Evolutionary conservation across 1,284 basidiomycete species (phyloP).

Genomic region (Binderoboletus segoi): DNA sequence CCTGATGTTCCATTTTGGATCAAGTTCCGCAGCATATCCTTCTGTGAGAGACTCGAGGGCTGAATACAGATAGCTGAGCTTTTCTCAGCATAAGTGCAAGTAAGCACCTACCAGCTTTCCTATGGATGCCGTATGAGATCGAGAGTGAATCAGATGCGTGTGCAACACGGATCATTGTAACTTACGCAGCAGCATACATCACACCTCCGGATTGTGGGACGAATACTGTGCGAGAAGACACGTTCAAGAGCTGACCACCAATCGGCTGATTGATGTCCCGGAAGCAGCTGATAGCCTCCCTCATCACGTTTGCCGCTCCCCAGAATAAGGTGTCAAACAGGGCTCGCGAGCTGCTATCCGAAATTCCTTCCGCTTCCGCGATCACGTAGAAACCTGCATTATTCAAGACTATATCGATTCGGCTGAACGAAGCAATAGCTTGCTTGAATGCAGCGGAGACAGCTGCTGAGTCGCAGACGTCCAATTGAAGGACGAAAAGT

Average conservation of each 20-base stretch:
- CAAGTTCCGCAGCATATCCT: slow-evolving; percentile 29
- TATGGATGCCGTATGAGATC: neutral
- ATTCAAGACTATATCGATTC: slow-evolving; percentile 39
- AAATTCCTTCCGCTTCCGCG: slow-evolving; percentile 31
- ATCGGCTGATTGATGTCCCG: slow-evolving; percentile 29
- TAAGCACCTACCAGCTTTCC: slow-evolving; percentile 25
- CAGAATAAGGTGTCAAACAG: slow-evolving; percentile 39
- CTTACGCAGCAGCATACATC: slow-evolving; percentile 28
- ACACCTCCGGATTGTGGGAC: slow-evolving; percentile 25
- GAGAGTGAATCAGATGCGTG: neutral
- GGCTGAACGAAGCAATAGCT: slow-evolving; percentile 26
- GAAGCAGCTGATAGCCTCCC: slow-evolving; percentile 30
- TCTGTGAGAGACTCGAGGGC: slow-evolving; percentile 32
- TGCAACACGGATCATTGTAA: neutral
- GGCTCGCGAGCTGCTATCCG: slow-evolving; percentile 28
- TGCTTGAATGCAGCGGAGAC: slow-evolving; percentile 29
- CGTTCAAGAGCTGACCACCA: slow-evolving; percentile 28
- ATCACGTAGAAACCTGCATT: slow-evolving; percentile 36
- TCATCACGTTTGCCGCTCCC: slow-evolving; percentile 36
- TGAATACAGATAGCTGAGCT: slow-evolving; percentile 1
- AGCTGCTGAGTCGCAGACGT: slow-evolving; percentile 26
- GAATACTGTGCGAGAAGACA: slow-evolving; percentile 31
- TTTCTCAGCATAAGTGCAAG: neutral
- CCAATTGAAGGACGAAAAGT: slow-evolving; percentile 30
- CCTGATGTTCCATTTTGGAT: slow-evolving; percentile 32